Base-by-base conservation (phyloP, 495 filamentous ascomycete species). In the Letharia lupina region DNA sequence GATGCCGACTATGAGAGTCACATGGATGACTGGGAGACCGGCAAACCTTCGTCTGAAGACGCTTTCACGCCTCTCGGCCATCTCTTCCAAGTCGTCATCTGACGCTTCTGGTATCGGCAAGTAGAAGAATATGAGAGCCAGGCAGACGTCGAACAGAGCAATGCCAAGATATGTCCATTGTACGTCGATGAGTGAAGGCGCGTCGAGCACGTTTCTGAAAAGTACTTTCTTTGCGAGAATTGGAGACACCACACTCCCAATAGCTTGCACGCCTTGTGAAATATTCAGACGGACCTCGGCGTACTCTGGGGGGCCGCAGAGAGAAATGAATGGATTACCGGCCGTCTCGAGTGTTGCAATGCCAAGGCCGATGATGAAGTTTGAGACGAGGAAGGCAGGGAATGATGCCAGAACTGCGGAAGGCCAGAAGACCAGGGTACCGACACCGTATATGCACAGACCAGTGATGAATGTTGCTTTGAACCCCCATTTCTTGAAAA, bases 151-250 rank as follows among this genome's bases (percentile, higher is more conserved):
- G 69, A 89, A 88, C 2, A 89, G 76, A 4, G 84, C 80, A 60
- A 88, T 88, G 47, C 83, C 87, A 7, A 90, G 83, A 63, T 89
- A 89, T 20, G 86, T 81, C 87, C 87, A 90, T 72, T 90, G 87
- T 2, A 88, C 84, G 64, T 87, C 79, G 31, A 88, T 81, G 16
- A 90, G 73, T 28, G 82, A 81, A 0, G 82, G 77, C 11, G 82
- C 83, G 61, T 80, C 75, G 10, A 72, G 70, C 28, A 83, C 77
- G 61, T 75, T 72, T 52, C 78, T 76, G 74, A 89, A 88, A 11
- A 89, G 81, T 23, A 86, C 86, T 47, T 81, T 78, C 68, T 83
- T 77, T 20, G 86, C 86, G 10, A 89, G 76, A 7, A 88, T 75
- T 6, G 85, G 84, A 3, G 86, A 86, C 1, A 88, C 57, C 4